Conservation (phyloP, 1,139 yeast species). For the Candida labiduridarum region DNA sequence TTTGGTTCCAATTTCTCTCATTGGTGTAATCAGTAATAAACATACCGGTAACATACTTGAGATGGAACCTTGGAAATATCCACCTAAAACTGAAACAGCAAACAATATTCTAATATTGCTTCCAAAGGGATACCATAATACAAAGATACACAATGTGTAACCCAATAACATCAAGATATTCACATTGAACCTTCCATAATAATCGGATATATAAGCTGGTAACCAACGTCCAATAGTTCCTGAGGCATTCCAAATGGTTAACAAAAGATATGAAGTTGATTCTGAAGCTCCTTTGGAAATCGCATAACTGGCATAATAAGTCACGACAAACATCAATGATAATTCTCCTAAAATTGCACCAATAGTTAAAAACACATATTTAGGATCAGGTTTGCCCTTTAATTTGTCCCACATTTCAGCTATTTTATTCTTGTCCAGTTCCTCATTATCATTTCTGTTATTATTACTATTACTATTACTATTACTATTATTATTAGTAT, state of each 20-base stretch:
- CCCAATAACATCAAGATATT: slow-evolving; percentile 39
- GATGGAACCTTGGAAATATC: slow-evolving; percentile 32
- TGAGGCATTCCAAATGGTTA: slow-evolving; percentile 42
- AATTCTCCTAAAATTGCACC: slow-evolving; percentile 58
- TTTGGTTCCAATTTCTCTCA: slow-evolving; percentile 39
- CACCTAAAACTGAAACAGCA: slow-evolving; percentile 39
- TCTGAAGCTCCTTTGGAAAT: slow-evolving; percentile 42
- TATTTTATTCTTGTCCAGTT: neutral
- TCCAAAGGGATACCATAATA: slow-evolving; percentile 46
- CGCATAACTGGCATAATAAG: slow-evolving; percentile 48
- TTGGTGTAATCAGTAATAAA: slow-evolving; percentile 40
- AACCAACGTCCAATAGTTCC: slow-evolving; percentile 42
- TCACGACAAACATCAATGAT: slow-evolving; percentile 52
- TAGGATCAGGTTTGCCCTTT: slow-evolving; percentile 17
- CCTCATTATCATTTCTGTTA: slow-evolving; percentile 7
- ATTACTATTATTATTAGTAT: neutral
- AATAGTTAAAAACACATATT: slow-evolving; percentile 26
- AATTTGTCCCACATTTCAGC: neutral
- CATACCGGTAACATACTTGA: slow-evolving; percentile 44
- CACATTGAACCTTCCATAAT: slow-evolving; percentile 40
- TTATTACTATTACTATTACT: neutral
- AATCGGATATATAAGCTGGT: slow-evolving; percentile 42
- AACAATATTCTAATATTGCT: slow-evolving; percentile 29
- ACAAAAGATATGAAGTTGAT: slow-evolving; percentile 36
- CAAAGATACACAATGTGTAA: slow-evolving; percentile 32